phyloP scores from a whole-genome alignment of 176 grass and related monocot genomes.

The Oryza brachyantha region DNA sequence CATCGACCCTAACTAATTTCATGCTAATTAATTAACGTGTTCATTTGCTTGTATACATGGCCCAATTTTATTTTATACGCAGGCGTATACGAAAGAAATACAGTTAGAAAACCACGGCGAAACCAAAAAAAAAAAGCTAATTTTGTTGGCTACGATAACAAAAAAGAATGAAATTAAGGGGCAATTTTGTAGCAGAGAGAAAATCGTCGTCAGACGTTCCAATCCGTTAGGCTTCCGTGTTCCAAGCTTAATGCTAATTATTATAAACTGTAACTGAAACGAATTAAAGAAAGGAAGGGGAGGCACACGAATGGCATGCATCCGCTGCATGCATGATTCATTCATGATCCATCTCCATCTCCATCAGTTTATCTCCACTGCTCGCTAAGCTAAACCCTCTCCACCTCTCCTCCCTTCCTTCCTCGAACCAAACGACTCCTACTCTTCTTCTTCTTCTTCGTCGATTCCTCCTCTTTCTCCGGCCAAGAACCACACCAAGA shows the following conservation, averaged over 20 bases:
- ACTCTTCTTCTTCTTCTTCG: not conserved
- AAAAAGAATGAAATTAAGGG: too few relatives aligned
- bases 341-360: not conserved
- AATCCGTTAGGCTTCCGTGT: not conserved
- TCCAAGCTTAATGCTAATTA: not conserved
- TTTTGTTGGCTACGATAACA: not conserved
- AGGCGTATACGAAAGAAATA: not conserved
- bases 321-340: not conserved
- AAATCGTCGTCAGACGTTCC: not conserved
- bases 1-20: slow-evolving; percentile 27
- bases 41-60: not conserved
- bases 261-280: not conserved
- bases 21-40: not conserved
- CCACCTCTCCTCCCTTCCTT: not conserved
- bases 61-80: not conserved
- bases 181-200: too few relatives aligned
- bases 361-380: not conserved
- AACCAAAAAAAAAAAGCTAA: not conserved
- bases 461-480: not conserved
- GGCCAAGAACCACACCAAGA: not conserved
- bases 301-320: not conserved
- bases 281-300: too few relatives aligned
- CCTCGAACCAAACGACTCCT: not conserved
- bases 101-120: not conserved
- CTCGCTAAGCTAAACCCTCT: too few relatives aligned